Evolutionary conservation across 805 yeast species (phyloP).

Genomic region (Lachancea thermotolerans): DNA sequence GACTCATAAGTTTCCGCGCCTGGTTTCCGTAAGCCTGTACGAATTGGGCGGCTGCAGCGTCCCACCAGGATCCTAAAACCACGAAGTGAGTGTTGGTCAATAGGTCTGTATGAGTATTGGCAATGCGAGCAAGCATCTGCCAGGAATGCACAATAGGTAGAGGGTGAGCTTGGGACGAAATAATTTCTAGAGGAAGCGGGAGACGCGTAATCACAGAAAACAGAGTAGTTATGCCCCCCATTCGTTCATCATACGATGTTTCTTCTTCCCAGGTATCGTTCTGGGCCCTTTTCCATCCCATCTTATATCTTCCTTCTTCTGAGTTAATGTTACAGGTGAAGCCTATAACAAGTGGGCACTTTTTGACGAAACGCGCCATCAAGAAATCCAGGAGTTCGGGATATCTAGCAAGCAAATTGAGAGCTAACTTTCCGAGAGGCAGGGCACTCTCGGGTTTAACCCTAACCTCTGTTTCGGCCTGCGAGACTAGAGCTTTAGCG

Average conservation of each 20-base stretch:
- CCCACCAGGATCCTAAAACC: conserved; percentile 87
- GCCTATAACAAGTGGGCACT: conserved; percentile 86
- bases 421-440: conserved; percentile 67
- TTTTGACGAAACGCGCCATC: conserved; percentile 79
- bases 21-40: conserved; percentile 57
- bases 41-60: conserved; percentile 59
- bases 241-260: conserved; percentile 71
- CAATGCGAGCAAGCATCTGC: conserved; percentile 64
- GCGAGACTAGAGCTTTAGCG: conserved; percentile 80
- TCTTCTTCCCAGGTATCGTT: conserved; percentile 46
- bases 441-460: conserved; percentile 71
- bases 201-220: conserved; percentile 69
- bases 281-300: conserved; percentile 75
- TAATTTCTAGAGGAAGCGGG: conserved; percentile 27
- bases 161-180: conserved; percentile 39
- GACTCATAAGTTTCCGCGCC: conserved; percentile 51
- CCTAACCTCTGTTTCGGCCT: conserved; percentile 87
- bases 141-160: conserved; percentile 55
- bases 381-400: conserved; percentile 37
- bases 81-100: conserved; percentile 65
- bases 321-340: conserved; percentile 69
- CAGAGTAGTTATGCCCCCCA: conserved; percentile 78
- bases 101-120: conserved; percentile 47
- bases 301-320: conserved; percentile 68
- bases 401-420: conserved; percentile 43